Percentiles rank a stretch among this genome's conserved stretches.
These are phyloP conservation scores for Aspergillus leporis DNA, from an alignment of 495 filamentous ascomycete species.

Conservation along the genomic window DNA sequence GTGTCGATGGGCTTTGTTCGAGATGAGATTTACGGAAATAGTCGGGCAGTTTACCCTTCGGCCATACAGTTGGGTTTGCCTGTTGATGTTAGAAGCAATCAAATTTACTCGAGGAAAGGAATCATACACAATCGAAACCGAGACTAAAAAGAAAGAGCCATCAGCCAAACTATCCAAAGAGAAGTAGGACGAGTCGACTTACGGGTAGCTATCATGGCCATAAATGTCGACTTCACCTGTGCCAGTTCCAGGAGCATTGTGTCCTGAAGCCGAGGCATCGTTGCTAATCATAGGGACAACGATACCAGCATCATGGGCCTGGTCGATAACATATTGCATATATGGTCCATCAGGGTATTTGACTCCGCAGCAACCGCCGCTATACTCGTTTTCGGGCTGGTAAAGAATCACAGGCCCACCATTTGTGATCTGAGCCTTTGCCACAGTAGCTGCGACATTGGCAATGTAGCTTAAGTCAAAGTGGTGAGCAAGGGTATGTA, in stretches of 20 bases:
- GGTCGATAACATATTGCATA: constrained; percentile 69
- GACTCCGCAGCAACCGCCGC: constrained; percentile 38
- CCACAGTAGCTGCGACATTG: constrained; percentile 61
- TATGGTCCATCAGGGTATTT: constrained; percentile 61
- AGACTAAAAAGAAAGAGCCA: constrained; percentile 35
- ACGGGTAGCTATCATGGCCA: constrained; percentile 72
- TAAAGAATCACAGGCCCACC: constrained; percentile 75
- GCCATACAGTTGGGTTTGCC: constrained; percentile 53
- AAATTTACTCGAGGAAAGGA: not conserved
- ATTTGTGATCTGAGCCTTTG: constrained; percentile 74
- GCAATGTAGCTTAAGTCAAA: constrained; percentile 30
- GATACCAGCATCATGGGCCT: constrained; percentile 66
- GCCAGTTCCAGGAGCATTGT: constrained; percentile 66
- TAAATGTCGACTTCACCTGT: constrained; percentile 73
- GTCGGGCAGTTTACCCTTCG: constrained; percentile 45
- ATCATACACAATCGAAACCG: constrained; percentile 56
- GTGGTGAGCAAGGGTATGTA: not conserved
- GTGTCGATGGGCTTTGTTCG: constrained; percentile 62
- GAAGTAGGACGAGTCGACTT: constrained; percentile 5
- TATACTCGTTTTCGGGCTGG: constrained; percentile 82
- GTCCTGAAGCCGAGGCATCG: constrained; percentile 59
- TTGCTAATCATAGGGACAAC: constrained; percentile 77
- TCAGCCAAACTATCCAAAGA: constrained; percentile 7
- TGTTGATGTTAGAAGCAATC: constrained; percentile 16
- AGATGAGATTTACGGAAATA: constrained; percentile 50